These are phyloP conservation scores for Cucumis sativus DNA, from an alignment of 306 rosid genomes.

Conservation along the genomic window DNA sequence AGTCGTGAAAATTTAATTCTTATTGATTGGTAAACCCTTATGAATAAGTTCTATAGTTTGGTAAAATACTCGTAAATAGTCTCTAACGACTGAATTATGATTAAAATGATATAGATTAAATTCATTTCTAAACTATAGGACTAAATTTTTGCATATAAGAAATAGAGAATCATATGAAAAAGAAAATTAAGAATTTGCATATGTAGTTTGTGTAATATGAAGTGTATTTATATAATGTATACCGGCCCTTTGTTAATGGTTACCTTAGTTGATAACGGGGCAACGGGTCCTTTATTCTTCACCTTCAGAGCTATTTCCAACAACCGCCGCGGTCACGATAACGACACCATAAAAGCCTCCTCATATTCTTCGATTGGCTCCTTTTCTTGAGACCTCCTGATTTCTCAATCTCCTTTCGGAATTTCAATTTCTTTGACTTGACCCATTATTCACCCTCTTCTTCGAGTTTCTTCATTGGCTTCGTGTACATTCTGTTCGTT, in stretches of 20 bases:
- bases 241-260: background rate
- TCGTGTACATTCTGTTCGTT: background rate
- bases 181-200: background rate
- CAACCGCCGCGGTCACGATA: background rate
- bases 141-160: too few species aligned
- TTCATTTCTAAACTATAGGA: too few species aligned
- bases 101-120: too few species aligned
- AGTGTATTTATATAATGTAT: too few species aligned
- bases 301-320: background rate
- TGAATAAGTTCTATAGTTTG: too few species aligned
- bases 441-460: background rate
- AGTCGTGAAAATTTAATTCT: too few species aligned
- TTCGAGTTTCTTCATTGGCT: too few species aligned
- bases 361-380: background rate
- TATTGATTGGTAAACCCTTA: too few species aligned
- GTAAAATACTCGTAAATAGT: too few species aligned
- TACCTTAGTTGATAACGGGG: slow-evolving; percentile 8
- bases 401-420: background rate
- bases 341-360: background rate
- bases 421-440: background rate
- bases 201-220: background rate
- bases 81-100: too few species aligned
- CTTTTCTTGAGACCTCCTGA: background rate
- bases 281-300: background rate
- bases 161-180: background rate